These are phyloP conservation scores for Yarrowia sp. DNA, from an alignment of 805 yeast species.

Conservation along the genomic window DNA sequence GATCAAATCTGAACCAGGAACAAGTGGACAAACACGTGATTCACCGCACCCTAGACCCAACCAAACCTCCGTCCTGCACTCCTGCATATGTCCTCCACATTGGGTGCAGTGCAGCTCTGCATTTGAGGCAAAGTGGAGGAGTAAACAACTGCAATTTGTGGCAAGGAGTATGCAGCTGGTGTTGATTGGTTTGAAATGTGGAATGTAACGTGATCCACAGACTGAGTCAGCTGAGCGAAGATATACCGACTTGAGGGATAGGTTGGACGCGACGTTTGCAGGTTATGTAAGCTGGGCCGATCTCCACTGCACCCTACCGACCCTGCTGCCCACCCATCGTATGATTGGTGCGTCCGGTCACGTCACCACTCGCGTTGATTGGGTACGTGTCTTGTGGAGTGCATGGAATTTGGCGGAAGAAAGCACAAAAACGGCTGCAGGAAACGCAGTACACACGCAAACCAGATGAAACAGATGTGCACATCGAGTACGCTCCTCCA, in stretches of 20 bases:
- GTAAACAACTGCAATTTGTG: too few relatives aligned
- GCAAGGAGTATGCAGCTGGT: too few relatives aligned
- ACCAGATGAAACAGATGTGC: not conserved
- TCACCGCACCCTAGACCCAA: not conserved
- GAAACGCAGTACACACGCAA: not conserved
- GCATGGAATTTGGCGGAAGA: not conserved
- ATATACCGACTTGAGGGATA: too few relatives aligned
- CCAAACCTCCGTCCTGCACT: not conserved
- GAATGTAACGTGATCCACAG: too few relatives aligned
- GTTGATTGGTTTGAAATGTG: too few relatives aligned
- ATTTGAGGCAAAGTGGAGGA: not conserved
- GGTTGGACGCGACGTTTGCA: too few relatives aligned
- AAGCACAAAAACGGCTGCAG: not conserved
- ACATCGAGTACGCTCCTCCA: not conserved
- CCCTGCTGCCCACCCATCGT: not conserved
- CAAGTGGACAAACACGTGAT: too few relatives aligned
- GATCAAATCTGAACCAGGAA: too few relatives aligned
- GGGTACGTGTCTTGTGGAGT: not conserved
- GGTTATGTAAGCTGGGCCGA: not conserved
- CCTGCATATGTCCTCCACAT: not conserved
- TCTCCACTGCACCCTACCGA: too few relatives aligned
- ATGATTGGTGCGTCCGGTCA: not conserved
- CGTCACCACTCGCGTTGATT: not conserved
- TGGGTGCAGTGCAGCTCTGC: not conserved
- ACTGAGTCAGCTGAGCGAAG: too few relatives aligned